Base-by-base conservation (phyloP, 2,329 filamentous ascomycete species). In the Aaosphaeria arxii region DNA sequence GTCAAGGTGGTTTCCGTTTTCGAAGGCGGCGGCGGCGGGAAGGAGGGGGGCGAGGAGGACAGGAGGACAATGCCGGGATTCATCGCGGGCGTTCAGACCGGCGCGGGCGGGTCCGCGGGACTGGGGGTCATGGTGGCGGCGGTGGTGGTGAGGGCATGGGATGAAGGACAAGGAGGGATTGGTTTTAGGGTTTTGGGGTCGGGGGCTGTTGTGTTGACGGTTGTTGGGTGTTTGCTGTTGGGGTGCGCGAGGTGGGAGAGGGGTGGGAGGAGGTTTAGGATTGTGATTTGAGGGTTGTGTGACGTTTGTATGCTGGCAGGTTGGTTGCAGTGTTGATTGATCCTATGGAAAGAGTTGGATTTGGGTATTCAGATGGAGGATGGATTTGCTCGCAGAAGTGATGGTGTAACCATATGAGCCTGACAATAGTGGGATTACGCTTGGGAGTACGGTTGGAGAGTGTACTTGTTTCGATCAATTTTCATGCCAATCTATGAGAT, bases 201-300 rank as follows among this genome's bases (percentile, higher is more conserved):
- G n/a, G 45, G 43, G 3, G 30, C 32, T 11, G 50, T 45, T 11
- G 29, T 4, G 29, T 35, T 40, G n/a, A 46, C 51, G 46, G 7
- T 51, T 4, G 31, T 45, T 4, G 50, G 53, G 9, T 50, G 36
- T n/a, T 32, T 46, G 17, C 36, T 50, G 39, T 46, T 55, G 45
- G 46, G 28, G 40, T 42, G 29, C 30, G 53, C 31, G 11, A 45
- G 50, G 43, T 41, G 40, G 46, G 7, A 47, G 24, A 43, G 40
- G 35, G 40, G 45, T 45, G 30, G 47, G 28, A 39, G 41, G 42
- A 31, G 2, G 41, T 30, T 7, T 7, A 30, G 41, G 41, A 24
- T 43, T 43, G 4, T 24, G 7, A 43, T 43, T 11, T 43, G 24
- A 24, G 11, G 24, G 39, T 4, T 13, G 39, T 13, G 7, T 40